Base-by-base conservation (phyloP, 352 stramenopile species). In the Aphanomyces invadans region DNA sequence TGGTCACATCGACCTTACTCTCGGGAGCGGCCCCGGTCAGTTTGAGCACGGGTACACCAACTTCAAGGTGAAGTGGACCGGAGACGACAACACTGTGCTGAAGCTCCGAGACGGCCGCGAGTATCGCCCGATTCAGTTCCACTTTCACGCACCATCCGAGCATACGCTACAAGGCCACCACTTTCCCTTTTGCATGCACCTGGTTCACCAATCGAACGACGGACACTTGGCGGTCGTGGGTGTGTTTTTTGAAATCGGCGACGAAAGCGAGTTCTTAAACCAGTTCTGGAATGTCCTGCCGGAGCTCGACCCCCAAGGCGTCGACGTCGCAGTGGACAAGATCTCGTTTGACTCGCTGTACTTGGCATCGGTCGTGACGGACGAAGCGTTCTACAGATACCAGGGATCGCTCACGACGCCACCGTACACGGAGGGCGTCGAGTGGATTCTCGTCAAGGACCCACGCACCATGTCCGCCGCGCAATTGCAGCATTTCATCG, bases 351-450 rank as follows among this genome's bases (percentile, higher is more conserved):
- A 55, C 74, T 45, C 67, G 7, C 70, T 79, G 15, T 39, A 67
- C 12, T 9, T 52, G 10, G 44, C 12, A 5, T n/a, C 12, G 4
- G 39, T 57, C 2, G 55, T 81, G 9, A 60, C 76, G 36, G 54
- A 71, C 4, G 78, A 79, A 33, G 53, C 67, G 29, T 78, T 82
- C 52, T 87, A 76, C 69, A 73, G 78, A 26, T 88, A 88, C 75
- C 48, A 55, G 7, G 81, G 81, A 11, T 88, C 79, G 42, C 72
- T 90, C n/a, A 90, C 81, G 21, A 90, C 81, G 10, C 78, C 81
- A 10, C 81, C 81, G 21, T 90, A 84, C 74, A 75, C 76, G 12
- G 81, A 90, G 62, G 78, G 78, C 9, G 81, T 90, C 36, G 69
- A 84, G 68, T 90, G 81, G 81, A 70, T 85, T 68, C 73, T 90